Conservation (phyloP, 371 early-diverging fungal species). For the Globomyces sp. region DNA sequence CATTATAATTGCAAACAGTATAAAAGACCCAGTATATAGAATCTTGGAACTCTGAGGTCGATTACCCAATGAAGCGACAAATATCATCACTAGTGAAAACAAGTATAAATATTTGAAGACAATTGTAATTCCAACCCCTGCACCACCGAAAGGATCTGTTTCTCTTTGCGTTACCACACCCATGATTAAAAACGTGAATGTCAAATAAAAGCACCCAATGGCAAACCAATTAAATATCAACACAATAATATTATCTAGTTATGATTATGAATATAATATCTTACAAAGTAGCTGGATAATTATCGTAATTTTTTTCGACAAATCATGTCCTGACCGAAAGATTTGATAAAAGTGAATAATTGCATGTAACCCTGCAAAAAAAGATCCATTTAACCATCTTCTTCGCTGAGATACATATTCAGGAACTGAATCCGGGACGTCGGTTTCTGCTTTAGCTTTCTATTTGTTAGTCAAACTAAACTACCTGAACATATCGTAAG, state of each 20-base stretch:
- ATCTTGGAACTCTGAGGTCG: constrained; percentile 80
- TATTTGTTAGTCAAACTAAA: background rate
- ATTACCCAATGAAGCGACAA: constrained; percentile 88
- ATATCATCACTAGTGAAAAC: constrained; percentile 48
- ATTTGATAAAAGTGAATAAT: constrained; percentile 49
- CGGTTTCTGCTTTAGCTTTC: constrained; percentile 70
- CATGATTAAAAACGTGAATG: constrained; percentile 26
- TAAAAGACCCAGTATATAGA: constrained; percentile 46
- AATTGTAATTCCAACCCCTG: constrained; percentile 29
- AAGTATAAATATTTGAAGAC: constrained; percentile 35
- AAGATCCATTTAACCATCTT: constrained; percentile 95
- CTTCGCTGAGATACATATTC: constrained; percentile 86
- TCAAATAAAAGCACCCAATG: constrained; percentile 33
- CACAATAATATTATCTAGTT: constrained; percentile 44
- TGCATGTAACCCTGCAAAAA: constrained; percentile 90
- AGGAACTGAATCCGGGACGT: constrained; percentile 74
- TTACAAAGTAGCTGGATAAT: background rate
- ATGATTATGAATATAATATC: background rate
- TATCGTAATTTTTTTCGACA: background rate
- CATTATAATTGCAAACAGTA: constrained; percentile 69
- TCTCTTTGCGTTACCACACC: constrained; percentile 22
- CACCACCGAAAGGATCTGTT: constrained; percentile 42
- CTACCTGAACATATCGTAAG: constrained; percentile 52
- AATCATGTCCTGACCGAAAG: constrained; percentile 16
- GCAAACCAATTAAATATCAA: constrained; percentile 70